These are phyloP conservation scores for Hibiscus tridactylites DNA, from an alignment of 345 rosid genomes.

Conservation along the genomic window DNA sequence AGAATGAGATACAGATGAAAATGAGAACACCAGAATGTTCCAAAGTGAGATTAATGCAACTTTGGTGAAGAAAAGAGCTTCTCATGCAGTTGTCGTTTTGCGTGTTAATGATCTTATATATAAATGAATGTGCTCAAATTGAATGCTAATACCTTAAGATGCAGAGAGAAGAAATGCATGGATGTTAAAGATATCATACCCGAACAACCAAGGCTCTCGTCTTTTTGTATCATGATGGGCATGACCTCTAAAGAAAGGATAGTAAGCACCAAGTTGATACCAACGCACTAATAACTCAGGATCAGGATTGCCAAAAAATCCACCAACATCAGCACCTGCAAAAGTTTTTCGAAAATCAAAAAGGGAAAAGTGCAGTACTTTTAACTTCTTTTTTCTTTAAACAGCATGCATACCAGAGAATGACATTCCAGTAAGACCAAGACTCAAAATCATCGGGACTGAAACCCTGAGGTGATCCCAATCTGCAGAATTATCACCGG, in stretches of 20 bases:
- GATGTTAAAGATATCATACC: conserved; percentile 38
- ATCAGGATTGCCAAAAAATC: conserved; percentile 95
- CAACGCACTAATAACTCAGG: conserved; percentile 89
- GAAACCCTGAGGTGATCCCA: conserved; percentile 98
- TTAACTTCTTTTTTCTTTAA: not conserved
- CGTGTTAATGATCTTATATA: not conserved
- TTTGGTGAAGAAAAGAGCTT: not conserved
- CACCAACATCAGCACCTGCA: conserved; percentile 96
- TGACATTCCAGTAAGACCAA: conserved; percentile 78
- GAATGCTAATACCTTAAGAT: not conserved
- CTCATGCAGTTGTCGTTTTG: not conserved
- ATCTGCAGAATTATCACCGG: conserved; percentile 92
- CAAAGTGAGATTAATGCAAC: not conserved
- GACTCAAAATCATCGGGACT: conserved; percentile 89
- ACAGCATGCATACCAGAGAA: conserved; percentile 56
- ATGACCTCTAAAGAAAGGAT: conserved; percentile 97
- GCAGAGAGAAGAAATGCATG: not conserved
- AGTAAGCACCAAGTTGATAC: conserved; percentile 98
- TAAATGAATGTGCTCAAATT: not conserved
- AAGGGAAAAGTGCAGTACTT: not conserved
- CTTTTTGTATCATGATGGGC: conserved; percentile 97
- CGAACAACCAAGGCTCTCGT: conserved; percentile 97
- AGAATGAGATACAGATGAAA: not conserved
- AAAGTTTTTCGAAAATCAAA: conserved; percentile 8
- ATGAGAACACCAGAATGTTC: not conserved